These are phyloP conservation scores for Stephanodiscus triporus DNA, from an alignment of 108 stramenopile species.

Conservation along the genomic window DNA sequence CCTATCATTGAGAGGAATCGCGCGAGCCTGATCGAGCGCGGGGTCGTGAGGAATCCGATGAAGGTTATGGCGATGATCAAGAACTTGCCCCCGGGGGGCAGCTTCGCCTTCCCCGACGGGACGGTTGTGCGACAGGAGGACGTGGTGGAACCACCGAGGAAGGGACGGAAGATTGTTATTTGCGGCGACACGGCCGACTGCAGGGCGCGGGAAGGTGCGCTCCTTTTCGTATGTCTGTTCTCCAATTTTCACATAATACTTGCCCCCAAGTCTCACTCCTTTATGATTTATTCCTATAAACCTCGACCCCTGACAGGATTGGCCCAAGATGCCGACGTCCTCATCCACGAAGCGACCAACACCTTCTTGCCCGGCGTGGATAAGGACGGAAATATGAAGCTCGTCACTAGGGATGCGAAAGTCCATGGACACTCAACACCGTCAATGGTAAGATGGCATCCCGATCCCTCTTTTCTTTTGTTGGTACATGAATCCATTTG, in stretches of 20 bases:
- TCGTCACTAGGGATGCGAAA: slow-evolving; percentile 71
- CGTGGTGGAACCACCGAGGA: slow-evolving; percentile 75
- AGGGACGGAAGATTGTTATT: slow-evolving; percentile 92
- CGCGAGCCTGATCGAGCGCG: slow-evolving; percentile 65
- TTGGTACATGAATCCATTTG: neutral
- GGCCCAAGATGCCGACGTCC: slow-evolving; percentile 75
- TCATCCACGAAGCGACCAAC: slow-evolving; percentile 94
- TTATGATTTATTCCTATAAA: neutral
- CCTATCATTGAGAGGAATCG: slow-evolving; percentile 82
- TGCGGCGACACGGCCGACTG: slow-evolving; percentile 93
- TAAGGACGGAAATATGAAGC: slow-evolving; percentile 56
- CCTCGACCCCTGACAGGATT: slow-evolving; percentile 33
- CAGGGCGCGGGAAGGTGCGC: slow-evolving; percentile 51
- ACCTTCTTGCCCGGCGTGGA: slow-evolving; percentile 73
- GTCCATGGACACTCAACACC: slow-evolving; percentile 90
- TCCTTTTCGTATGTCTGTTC: neutral
- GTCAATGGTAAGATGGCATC: slow-evolving; percentile 46
- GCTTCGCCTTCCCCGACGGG: slow-evolving; percentile 92
- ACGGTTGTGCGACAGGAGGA: slow-evolving; percentile 82
- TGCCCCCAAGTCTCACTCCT: neutral
- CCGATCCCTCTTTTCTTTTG: neutral
- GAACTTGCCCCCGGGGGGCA: slow-evolving; percentile 68
- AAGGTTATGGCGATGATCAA: slow-evolving; percentile 87
- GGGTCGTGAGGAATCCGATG: slow-evolving; percentile 75
- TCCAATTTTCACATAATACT: neutral